Percentiles rank a stretch among this genome's conserved stretches.
These are phyloP conservation scores for Somion occarium DNA, from an alignment of 1,284 basidiomycete genomes.

Conservation along the genomic window DNA sequence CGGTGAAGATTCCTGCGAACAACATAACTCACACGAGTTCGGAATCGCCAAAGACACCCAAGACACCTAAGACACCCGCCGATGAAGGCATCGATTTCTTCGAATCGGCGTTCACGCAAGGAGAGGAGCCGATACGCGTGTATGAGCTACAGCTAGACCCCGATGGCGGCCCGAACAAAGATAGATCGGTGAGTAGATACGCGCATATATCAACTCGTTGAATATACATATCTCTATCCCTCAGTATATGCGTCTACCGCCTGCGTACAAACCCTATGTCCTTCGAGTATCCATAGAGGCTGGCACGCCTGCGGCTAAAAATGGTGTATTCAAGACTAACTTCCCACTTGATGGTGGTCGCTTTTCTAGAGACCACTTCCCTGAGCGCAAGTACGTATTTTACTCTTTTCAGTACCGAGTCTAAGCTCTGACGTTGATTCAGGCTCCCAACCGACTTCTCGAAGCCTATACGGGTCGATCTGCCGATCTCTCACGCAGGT, in stretches of 20 bases:
- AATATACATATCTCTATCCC: neutral
- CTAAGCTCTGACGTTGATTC: neutral
- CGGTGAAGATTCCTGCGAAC: conserved; percentile 22
- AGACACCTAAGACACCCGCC: conserved; percentile 81
- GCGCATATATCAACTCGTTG: neutral
- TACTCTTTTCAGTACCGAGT: neutral
- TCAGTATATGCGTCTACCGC: conserved; percentile 92
- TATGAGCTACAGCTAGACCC: conserved; percentile 83
- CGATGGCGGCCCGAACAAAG: conserved; percentile 85
- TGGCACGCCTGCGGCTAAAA: conserved; percentile 82
- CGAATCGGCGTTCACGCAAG: conserved; percentile 46
- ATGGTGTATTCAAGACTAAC: conserved; percentile 90
- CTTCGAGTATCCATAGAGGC: conserved; percentile 86
- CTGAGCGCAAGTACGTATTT: conserved; percentile 68
- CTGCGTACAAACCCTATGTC: conserved; percentile 85
- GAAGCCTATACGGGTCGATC: conserved; percentile 87
- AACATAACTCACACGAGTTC: conserved; percentile 4
- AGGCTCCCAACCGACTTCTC: conserved; percentile 80
- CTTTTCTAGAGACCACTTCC: conserved; percentile 77
- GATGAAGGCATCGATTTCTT: conserved; percentile 91
- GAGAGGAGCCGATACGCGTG: conserved; percentile 69
- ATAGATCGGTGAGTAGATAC: conserved; percentile 64
- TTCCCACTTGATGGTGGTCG: conserved; percentile 88
- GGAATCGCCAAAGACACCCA: conserved; percentile 22
- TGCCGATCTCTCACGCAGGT: conserved; percentile 92